Evolutionary conservation across 805 yeast genomes (phyloP).

Genomic region (Starmerella khaoyaiensis): DNA sequence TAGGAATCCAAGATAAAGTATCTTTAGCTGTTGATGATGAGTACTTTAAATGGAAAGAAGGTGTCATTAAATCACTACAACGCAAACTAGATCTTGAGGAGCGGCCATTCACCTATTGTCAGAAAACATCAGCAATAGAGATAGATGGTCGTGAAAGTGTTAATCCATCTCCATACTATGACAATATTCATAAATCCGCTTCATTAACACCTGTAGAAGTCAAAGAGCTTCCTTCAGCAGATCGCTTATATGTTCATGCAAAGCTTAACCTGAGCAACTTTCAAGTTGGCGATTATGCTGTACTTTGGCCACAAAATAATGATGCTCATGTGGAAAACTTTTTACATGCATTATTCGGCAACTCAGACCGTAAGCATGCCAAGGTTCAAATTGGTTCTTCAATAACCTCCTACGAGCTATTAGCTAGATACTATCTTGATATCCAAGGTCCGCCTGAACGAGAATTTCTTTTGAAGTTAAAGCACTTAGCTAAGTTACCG

Average conservation of each 20-base stretch:
- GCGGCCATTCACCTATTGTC: conserved; percentile 52
- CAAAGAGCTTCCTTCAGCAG: conserved; percentile 3
- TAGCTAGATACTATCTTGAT: conserved; percentile 60
- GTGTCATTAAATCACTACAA: conserved; percentile 45
- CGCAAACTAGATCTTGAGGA: conserved; percentile 47
- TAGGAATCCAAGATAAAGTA: conserved; percentile 76
- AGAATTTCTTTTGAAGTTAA: conserved; percentile 48
- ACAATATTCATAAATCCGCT: neutral
- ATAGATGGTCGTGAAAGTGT: neutral
- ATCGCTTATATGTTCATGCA: conserved; percentile 39
- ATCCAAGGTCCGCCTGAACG: conserved; percentile 72
- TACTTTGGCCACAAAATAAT: conserved; percentile 75
- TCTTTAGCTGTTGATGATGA: conserved; percentile 73
- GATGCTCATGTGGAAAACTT: conserved; percentile 46
- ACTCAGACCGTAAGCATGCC: conserved; percentile 28
- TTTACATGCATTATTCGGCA: conserved; percentile 40
- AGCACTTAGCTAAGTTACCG: conserved; percentile 56
- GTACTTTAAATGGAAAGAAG: conserved; percentile 68
- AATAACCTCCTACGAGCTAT: conserved; percentile 61
- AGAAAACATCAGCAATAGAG: conserved; percentile 29
- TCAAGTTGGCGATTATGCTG: conserved; percentile 76
- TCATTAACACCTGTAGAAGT: neutral
- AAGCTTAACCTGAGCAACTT: conserved; percentile 57
- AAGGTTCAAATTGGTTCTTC: conserved; percentile 40
- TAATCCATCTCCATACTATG: neutral